Evolutionary conservation across 164 flowering plant genomes (phyloP).

Genomic region (Annona cherimola): DNA sequence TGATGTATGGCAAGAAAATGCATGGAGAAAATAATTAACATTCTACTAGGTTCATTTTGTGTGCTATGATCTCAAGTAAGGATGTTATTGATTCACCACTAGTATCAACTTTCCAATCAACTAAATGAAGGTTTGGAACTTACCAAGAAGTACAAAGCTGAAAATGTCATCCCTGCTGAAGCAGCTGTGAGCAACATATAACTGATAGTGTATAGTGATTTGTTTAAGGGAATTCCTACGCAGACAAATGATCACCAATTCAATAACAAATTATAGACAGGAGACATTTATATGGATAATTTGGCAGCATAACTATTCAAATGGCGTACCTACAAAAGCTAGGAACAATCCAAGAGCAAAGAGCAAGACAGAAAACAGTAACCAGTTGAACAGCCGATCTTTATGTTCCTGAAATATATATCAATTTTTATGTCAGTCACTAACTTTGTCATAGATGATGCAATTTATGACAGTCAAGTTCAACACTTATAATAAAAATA

Average conservation of each 20-base stretch:
- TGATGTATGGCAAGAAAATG: no score
- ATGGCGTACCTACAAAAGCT: conserved; percentile 38
- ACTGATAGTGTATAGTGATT: conserved; percentile 58
- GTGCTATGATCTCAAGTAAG: neutral
- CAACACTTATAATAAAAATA: neutral
- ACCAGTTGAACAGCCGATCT: conserved; percentile 42
- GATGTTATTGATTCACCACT: neutral
- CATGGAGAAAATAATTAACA: neutral
- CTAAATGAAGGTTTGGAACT: conserved; percentile 16
- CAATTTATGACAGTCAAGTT: neutral
- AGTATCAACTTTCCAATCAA: neutral
- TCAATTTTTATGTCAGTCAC: neutral
- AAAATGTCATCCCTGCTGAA: conserved; percentile 49
- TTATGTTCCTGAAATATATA: conserved; percentile 46
- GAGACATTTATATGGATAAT: neutral
- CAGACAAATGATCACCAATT: conserved; percentile 13
- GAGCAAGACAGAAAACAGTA: conserved; percentile 30
- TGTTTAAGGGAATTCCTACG: conserved; percentile 62
- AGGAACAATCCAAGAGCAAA: conserved; percentile 41
- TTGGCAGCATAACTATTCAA: neutral
- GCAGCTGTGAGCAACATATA: conserved; percentile 63
- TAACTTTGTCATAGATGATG: neutral
- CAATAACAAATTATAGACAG: neutral
- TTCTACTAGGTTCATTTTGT: neutral
- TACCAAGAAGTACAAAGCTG: conserved; percentile 54